Evolutionary conservation across 257 asterid species (phyloP).

Genomic region (Petrea volubilis): DNA sequence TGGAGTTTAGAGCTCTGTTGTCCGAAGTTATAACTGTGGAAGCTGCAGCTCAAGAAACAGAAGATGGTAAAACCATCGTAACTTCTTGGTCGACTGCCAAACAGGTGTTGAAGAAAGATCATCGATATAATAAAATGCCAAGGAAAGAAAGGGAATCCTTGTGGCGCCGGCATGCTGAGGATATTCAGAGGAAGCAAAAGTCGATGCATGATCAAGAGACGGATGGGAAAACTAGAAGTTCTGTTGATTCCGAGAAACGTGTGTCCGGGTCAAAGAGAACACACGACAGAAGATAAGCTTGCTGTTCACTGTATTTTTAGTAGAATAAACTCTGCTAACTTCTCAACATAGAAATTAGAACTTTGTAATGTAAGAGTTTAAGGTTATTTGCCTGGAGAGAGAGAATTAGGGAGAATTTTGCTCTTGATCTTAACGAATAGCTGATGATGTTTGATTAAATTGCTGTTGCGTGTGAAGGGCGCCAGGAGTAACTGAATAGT

Average conservation of each 20-base stretch:
- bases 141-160: conserved; percentile 86
- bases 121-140: conserved; percentile 74
- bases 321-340: no score
- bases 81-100: conserved; percentile 96
- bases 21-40: conserved; percentile 61
- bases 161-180: conserved; percentile 87
- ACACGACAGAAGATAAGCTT: conserved; percentile 47
- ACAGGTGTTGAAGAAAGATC: conserved; percentile 64
- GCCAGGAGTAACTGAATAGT: no score
- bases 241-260: conserved; percentile 46
- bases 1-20: conserved; percentile 65
- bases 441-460: no score
- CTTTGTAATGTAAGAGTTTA: no score
- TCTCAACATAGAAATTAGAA: no score
- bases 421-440: no score
- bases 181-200: conserved; percentile 66
- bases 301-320: no score
- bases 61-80: conserved; percentile 72
- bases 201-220: conserved; percentile 41
- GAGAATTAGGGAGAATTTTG: no score
- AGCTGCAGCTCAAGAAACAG: conserved; percentile 64
- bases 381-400: no score
- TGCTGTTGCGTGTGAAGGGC: no score
- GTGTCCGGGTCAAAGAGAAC: conserved; percentile 46
- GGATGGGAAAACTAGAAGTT: conserved; percentile 46